Conservation (phyloP, 148 eudicot species). For the Selenicereus undatus region DNA sequence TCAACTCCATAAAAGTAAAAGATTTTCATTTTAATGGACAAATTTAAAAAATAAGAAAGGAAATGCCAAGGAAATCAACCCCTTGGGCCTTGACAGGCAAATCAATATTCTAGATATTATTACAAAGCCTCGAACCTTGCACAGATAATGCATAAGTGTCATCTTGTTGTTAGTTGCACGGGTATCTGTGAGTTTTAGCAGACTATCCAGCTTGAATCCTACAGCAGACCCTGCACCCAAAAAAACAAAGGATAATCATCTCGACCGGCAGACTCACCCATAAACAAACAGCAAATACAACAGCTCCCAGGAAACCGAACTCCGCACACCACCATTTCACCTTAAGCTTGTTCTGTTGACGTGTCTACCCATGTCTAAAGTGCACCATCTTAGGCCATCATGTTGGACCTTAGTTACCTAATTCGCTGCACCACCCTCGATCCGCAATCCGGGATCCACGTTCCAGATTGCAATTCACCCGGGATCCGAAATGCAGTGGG, state of each 20-base stretch:
- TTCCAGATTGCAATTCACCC: too few species aligned
- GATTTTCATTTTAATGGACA: not conserved
- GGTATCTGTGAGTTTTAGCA: slow-evolving; percentile 88
- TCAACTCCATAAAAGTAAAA: not conserved
- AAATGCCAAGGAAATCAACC: not conserved
- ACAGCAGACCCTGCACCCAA: slow-evolving; percentile 59
- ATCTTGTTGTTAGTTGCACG: slow-evolving; percentile 88
- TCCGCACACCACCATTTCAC: not conserved
- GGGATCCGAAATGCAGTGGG: too few species aligned
- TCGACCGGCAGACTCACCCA: not conserved
- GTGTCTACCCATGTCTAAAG: not conserved
- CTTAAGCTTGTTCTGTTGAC: not conserved
- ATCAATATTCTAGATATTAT: not conserved
- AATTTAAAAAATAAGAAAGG: not conserved
- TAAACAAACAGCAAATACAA: not conserved
- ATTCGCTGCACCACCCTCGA: too few species aligned
- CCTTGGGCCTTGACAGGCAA: not conserved
- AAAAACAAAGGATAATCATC: slow-evolving; percentile 2
- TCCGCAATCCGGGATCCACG: too few species aligned
- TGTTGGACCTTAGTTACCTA: too few species aligned
- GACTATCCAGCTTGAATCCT: slow-evolving; percentile 94
- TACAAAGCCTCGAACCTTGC: slow-evolving; percentile 58
- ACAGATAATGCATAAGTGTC: slow-evolving; percentile 96
- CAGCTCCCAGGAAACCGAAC: not conserved
- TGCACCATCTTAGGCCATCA: not conserved